Base-by-base conservation (phyloP, 768 basidiomycete genomes). In the Naganishia kalamii region DNA sequence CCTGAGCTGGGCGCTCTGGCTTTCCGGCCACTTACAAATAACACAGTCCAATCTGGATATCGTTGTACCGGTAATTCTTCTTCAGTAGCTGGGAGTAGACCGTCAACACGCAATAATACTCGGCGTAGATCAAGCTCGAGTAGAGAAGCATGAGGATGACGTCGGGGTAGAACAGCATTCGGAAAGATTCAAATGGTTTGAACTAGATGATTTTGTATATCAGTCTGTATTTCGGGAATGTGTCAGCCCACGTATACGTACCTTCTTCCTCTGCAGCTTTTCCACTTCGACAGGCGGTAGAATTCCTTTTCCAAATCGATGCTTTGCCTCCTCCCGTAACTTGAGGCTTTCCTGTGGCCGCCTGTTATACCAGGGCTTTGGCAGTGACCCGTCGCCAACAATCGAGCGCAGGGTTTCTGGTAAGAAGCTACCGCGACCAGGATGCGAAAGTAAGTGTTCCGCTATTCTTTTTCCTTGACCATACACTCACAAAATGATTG, bases 31-130 rank as follows among this genome's bases (percentile, higher is more conserved):
- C 74, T 63, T 63, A 76, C 61, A 92, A 78, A 79, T 86, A 92
- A 74, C 88, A 90, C 4, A 92, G 77, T 2, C 90, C 90, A 33
- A 88, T 81, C 25, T 84, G 81, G 3, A 85, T 85, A 67, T 88
- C 83, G 63, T 76, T 82, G 21, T 89, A 80, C 66, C 77, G 82
- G 68, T 92, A 90, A 0, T 81, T 78, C 0, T 76, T 67, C 54
- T 81, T 78, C 72, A 89, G 86, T 0, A 86, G 80, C 0, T 85
- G 83, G 1, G 87, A 75, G 64, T 70, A 77, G 2, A 75, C 68
- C 1, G 75, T 74, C 71, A 77, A 54, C 25, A 72, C 60, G 29
- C 70, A 72, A 67, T 77, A 76, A 54, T 74, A 78, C 62, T 64
- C 60, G 1, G 73, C 63, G 51, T 78, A 78, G 17, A 73, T 35